These are phyloP conservation scores for Moricandia moricandioides DNA, from an alignment of 345 rosid genomes.

Conservation along the genomic window DNA sequence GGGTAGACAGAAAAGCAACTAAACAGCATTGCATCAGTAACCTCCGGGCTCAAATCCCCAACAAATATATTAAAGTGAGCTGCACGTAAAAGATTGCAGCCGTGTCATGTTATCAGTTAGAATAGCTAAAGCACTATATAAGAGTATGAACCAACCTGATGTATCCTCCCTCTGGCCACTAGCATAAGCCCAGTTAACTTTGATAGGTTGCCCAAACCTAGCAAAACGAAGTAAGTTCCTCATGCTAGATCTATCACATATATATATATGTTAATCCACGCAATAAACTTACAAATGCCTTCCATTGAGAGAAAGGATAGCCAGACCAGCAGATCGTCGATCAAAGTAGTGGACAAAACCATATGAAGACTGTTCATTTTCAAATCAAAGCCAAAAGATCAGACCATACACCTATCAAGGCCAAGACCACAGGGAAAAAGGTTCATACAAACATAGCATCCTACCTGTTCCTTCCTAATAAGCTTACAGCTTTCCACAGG, in stretches of 20 bases:
- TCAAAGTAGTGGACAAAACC: slow-evolving; percentile 95
- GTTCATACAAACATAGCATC: background rate
- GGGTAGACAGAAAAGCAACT: slow-evolving; percentile 75
- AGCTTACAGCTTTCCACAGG: slow-evolving; percentile 93
- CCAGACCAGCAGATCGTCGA: slow-evolving; percentile 82
- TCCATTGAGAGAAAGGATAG: slow-evolving; percentile 87
- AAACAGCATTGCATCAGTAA: slow-evolving; percentile 81
- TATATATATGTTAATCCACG: background rate
- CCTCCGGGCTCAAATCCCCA: slow-evolving; percentile 91
- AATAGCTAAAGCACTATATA: background rate
- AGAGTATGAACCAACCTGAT: slow-evolving; percentile 33
- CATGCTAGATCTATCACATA: background rate
- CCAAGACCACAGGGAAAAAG: background rate
- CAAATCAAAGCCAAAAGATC: slow-evolving; percentile 16
- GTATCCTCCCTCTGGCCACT: slow-evolving; percentile 98
- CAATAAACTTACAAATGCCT: slow-evolving; percentile 73
- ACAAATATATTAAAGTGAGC: slow-evolving; percentile 80
- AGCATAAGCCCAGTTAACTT: slow-evolving; percentile 39
- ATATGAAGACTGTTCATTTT: slow-evolving; percentile 68
- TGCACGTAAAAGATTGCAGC: slow-evolving; percentile 27
- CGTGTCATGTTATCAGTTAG: background rate
- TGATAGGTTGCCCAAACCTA: slow-evolving; percentile 55
- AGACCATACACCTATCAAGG: background rate
- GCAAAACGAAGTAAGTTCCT: background rate
- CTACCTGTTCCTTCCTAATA: slow-evolving; percentile 84